Base-by-base conservation (phyloP, 495 filamentous ascomycete genomes). In the Podospora didyma region DNA sequence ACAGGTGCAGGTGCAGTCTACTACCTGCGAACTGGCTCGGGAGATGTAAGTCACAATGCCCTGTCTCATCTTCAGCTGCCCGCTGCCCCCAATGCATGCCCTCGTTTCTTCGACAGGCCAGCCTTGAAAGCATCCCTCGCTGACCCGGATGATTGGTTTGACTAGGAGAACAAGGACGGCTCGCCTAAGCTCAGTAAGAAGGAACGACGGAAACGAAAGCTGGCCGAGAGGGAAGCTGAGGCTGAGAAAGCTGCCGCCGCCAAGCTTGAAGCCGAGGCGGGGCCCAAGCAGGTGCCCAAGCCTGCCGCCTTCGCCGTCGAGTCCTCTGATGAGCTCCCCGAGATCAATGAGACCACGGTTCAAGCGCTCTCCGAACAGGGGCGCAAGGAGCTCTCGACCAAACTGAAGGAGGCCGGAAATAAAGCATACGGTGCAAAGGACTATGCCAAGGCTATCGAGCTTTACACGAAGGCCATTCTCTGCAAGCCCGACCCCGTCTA, bases 401-500 rank as follows among this genome's bases (percentile, higher is more conserved):
- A 93, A 76, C 79, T 99, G 51, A 99, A 99, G 79, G 87, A 86
- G 53, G 89, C 89, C 46, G 94, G 94, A 61, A 99, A 99, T 79
- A 95, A 92, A 75, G 93, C 94, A 9, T 99, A 97, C 69, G 89
- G 89, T 28, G 80, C 79, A 45, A 97, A 97, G 75, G 89, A 96
- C 61, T 97, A 96, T 70, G 82, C 87, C 66, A 82, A 82, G 58
- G 94, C 94, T 49, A 99, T 97, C 64, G 87, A 92, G 0, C 81
- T 99, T 35, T 99, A 99, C 71, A 86, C 89, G 51, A 89, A 94
- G 75, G 94, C 94, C 23, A 94, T 99, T 62, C 73, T 97, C 31
- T 99, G 94, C 87, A 96, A 90, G 77, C 86, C 91, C 37, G 95
- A 99, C 67, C 90, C 94, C 3, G 90, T 99, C 66, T 99, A 90